phyloP scores from a whole-genome alignment of 2,329 filamentous ascomycete species.

The Elsinoe necatrix region DNA sequence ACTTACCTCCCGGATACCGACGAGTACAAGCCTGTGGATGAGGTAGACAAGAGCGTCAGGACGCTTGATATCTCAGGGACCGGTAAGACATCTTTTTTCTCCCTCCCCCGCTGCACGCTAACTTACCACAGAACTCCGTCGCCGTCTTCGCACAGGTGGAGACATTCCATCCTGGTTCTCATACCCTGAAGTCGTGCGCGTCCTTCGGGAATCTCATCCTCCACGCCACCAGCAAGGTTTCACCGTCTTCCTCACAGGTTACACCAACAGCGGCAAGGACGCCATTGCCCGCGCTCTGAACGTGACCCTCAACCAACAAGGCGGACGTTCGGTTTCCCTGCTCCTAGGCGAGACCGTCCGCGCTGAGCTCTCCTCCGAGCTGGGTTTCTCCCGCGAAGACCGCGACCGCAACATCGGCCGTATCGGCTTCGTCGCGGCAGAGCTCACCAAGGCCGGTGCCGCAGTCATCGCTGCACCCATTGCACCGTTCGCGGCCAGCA shows the following conservation, averaged over 20 bases:
- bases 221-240: conserved; percentile 87
- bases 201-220: conserved; percentile 92
- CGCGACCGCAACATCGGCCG: conserved; percentile 90
- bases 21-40: conserved; percentile 89
- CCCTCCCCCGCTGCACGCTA: not conserved
- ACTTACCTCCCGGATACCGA: conserved; percentile 96
- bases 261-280: conserved; percentile 95
- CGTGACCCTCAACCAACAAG: conserved; percentile 96
- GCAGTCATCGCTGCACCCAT: conserved; percentile 96
- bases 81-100: conserved; percentile 23
- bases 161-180: conserved; percentile 99
- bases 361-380: conserved; percentile 82
- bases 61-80: conserved; percentile 54
- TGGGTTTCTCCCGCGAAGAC: conserved; percentile 90
- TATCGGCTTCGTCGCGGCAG: conserved; percentile 91
- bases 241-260: conserved; percentile 95
- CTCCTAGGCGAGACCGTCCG: conserved; percentile 94
- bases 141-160: conserved; percentile 79
- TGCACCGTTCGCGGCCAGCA: conserved; percentile 76
- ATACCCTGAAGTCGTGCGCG: conserved; percentile 95
- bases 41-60: conserved; percentile 73
- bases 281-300: conserved; percentile 91
- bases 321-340: conserved; percentile 86
- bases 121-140: conserved; percentile 63
- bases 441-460: conserved; percentile 85